These are phyloP conservation scores for Candida neerlandica DNA, from an alignment of 1,139 yeast species.

Conservation along the genomic window DNA sequence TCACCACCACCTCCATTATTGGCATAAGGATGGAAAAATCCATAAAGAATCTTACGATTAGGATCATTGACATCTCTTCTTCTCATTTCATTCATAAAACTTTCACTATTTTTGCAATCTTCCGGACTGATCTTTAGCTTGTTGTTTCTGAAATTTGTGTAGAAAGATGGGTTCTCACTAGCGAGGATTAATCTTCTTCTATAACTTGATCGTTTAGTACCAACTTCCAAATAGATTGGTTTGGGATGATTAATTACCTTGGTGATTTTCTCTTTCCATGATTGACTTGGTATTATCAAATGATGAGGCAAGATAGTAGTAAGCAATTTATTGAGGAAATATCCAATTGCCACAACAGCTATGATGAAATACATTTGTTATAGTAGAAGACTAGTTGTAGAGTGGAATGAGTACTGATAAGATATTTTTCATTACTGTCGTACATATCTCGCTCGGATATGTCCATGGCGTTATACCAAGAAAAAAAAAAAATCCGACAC, in stretches of 20 bases:
- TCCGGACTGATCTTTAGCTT: conserved; percentile 37
- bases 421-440: background rate
- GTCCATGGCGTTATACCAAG: no score
- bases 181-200: conserved; percentile 60
- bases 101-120: conserved; percentile 28
- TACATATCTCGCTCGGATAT: no score
- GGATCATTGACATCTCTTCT: conserved; percentile 42
- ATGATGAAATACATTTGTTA: conserved; percentile 12
- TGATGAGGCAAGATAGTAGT: conserved; percentile 36
- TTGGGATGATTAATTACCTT: conserved; percentile 36
- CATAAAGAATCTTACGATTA: conserved; percentile 54
- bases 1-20: conserved; percentile 99
- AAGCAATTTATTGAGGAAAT: conserved; percentile 15
- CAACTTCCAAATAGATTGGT: conserved; percentile 40
- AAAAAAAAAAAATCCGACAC: no score
- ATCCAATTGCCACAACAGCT: conserved; percentile 1
- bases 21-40: conserved; percentile 95
- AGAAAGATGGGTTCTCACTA: conserved; percentile 49
- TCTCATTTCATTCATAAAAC: conserved; percentile 32
- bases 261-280: conserved; percentile 44
- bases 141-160: conserved; percentile 46
- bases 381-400: background rate
- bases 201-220: conserved; percentile 44
- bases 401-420: background rate
- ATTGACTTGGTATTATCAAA: conserved; percentile 46